These are phyloP conservation scores for Prunus salicina DNA, from an alignment of 306 rosid genomes.

Conservation along the genomic window DNA sequence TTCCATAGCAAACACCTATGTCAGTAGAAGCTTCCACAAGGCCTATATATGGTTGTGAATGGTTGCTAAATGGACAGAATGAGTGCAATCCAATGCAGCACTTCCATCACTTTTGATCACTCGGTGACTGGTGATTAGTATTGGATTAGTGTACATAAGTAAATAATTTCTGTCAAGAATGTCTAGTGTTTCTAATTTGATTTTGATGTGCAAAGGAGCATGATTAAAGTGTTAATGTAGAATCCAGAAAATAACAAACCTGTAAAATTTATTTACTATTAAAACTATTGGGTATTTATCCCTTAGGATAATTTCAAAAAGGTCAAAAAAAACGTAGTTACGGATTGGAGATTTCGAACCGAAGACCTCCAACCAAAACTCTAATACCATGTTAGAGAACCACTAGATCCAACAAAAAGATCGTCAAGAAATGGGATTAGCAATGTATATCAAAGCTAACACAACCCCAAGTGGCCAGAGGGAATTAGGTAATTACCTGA, in stretches of 20 bases:
- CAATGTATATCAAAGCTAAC: neutral
- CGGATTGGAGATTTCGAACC: no score
- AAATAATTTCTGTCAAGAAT: neutral
- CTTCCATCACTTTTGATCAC: neutral
- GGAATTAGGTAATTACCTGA: neutral
- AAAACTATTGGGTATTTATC: no score
- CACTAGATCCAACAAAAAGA: no score
- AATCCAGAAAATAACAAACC: no score
- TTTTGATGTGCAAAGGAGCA: no score
- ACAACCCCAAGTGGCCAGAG: neutral
- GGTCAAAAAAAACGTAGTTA: no score
- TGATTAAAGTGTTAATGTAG: neutral
- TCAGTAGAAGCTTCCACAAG: neutral
- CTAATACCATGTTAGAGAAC: no score
- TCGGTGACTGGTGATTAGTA: neutral
- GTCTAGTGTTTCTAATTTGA: neutral
- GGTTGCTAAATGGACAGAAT: neutral
- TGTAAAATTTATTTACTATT: no score
- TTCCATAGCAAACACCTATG: conserved; percentile 19
- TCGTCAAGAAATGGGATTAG: no score
- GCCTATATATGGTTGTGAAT: neutral
- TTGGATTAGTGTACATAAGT: no score
- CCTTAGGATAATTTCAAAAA: no score
- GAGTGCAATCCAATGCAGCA: neutral
- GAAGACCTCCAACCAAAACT: no score